Evolutionary conservation across 1,284 basidiomycete species (phyloP).

Genomic region (Trichosporon sp.): DNA sequence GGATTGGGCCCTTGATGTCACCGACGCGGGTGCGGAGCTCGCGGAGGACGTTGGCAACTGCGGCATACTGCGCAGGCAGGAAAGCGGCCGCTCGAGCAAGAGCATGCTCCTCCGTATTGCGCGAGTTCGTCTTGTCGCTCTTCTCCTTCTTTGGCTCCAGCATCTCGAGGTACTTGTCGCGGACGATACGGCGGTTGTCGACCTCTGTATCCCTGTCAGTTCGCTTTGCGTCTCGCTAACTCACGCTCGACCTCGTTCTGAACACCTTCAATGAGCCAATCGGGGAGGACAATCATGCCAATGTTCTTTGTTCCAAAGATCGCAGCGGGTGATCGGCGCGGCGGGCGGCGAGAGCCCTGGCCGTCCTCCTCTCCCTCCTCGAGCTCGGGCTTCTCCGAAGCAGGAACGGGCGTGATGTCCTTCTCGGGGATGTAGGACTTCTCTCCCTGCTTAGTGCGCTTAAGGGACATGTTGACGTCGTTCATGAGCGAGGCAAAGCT

Average conservation of each 20-base stretch:
- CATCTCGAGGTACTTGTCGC: conserved; percentile 37
- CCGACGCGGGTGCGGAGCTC: conserved; percentile 52
- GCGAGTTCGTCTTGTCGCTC: conserved; percentile 16
- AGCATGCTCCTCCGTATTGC: conserved; percentile 34
- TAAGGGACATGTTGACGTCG: conserved; percentile 22
- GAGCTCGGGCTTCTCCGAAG: neutral
- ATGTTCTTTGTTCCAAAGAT: conserved; percentile 71
- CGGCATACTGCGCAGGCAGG: conserved; percentile 58
- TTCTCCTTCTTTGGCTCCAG: conserved; percentile 30
- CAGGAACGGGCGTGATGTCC: neutral
- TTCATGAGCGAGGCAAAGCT: conserved; percentile 21
- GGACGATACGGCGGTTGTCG: conserved; percentile 36
- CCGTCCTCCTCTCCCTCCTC: conserved; percentile 23
- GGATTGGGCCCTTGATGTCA: conserved; percentile 42
- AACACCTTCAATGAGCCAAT: conserved; percentile 61
- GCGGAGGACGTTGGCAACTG: conserved; percentile 55
- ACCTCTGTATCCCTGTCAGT: conserved; percentile 22
- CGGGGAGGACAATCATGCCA: conserved; percentile 69
- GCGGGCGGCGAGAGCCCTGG: conserved; percentile 29
- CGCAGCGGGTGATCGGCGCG: conserved; percentile 75
- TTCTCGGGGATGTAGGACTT: neutral
- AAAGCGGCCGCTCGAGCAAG: conserved; percentile 58
- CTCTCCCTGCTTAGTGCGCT: neutral
- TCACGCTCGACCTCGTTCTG: conserved; percentile 51
- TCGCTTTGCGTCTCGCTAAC: conserved; percentile 21